phyloP scores from a whole-genome alignment of 2,329 filamentous ascomycete genomes.

The Coniochaeta pulveracea region DNA sequence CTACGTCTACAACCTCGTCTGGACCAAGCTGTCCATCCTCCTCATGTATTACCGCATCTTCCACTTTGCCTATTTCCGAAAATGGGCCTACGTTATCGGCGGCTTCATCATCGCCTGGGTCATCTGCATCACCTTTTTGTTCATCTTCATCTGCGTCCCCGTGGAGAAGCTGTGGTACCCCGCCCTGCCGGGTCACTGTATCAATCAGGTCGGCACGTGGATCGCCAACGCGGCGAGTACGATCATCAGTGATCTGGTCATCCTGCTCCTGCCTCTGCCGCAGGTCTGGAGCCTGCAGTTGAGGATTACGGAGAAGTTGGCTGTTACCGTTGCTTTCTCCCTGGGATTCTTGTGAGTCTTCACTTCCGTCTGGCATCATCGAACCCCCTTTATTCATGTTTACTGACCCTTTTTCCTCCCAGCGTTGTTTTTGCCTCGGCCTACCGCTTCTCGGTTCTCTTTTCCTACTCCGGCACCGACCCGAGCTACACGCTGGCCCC shows the following conservation, averaged over 20 bases:
- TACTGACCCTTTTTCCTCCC: neutral
- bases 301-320: conserved; percentile 27
- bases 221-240: conserved; percentile 36
- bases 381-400: neutral
- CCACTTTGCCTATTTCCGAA: conserved; percentile 28
- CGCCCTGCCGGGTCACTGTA: conserved; percentile 30
- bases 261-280: conserved; percentile 29
- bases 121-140: conserved; percentile 33
- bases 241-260: conserved; percentile 32
- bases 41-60: conserved; percentile 44
- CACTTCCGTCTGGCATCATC: too few species aligned
- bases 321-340: conserved; percentile 28
- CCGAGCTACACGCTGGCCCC: conserved; percentile 34
- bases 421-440: conserved; percentile 35
- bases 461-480: conserved; percentile 27
- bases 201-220: conserved; percentile 37
- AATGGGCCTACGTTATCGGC: conserved; percentile 26
- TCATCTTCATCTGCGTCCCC: conserved; percentile 40
- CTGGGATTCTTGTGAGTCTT: conserved; percentile 3
- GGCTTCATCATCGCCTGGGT: conserved; percentile 33
- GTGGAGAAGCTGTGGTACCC: conserved; percentile 37
- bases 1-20: conserved; percentile 33
- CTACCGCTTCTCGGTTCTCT: conserved; percentile 34
- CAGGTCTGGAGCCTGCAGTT: conserved; percentile 20
- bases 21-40: conserved; percentile 37